A percentile compares a stretch with the other conserved stretches of the same genome.
Conservation (phyloP, 1,284 basidiomycete species). For the Rhizopogon hawkerae region DNA sequence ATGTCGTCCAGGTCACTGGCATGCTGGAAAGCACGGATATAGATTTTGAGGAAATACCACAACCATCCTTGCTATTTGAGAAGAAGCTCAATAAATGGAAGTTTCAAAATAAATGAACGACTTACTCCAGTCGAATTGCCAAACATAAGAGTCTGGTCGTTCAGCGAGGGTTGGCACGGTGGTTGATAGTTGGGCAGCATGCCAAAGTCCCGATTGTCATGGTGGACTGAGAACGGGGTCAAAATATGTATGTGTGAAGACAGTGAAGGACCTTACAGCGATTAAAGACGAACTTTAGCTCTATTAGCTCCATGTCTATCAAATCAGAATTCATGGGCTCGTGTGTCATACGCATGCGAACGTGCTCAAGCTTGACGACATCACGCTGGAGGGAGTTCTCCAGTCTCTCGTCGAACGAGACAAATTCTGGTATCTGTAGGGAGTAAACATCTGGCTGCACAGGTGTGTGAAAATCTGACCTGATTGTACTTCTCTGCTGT, state of each 20-base stretch:
- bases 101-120: constrained; percentile 2
- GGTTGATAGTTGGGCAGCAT: constrained; percentile 77
- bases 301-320: constrained; percentile 72
- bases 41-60: constrained; percentile 59
- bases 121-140: constrained; percentile 54
- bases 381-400: constrained; percentile 77
- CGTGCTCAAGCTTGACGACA: constrained; percentile 69
- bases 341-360: constrained; percentile 73
- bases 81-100: constrained; percentile 4
- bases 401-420: constrained; percentile 65
- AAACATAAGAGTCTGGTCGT: constrained; percentile 61
- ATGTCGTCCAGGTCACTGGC: constrained; percentile 69
- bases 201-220: constrained; percentile 76
- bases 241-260: constrained; percentile 6
- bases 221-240: constrained; percentile 41
- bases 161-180: constrained; percentile 37
- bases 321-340: constrained; percentile 60
- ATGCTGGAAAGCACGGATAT: constrained; percentile 66
- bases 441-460: not conserved
- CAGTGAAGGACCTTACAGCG: constrained; percentile 42
- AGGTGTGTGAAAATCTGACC: constrained; percentile 30
- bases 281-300: constrained; percentile 76
- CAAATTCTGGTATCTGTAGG: constrained; percentile 71
- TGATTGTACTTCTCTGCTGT: constrained; percentile 71
- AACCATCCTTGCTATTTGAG: constrained; percentile 57